A percentile compares a stretch with the other conserved stretches of the same genome.
Evolutionary conservation across 192 early-diverging fungal genomes (phyloP).

Genomic region (Gaertneriomyces sp.): DNA sequence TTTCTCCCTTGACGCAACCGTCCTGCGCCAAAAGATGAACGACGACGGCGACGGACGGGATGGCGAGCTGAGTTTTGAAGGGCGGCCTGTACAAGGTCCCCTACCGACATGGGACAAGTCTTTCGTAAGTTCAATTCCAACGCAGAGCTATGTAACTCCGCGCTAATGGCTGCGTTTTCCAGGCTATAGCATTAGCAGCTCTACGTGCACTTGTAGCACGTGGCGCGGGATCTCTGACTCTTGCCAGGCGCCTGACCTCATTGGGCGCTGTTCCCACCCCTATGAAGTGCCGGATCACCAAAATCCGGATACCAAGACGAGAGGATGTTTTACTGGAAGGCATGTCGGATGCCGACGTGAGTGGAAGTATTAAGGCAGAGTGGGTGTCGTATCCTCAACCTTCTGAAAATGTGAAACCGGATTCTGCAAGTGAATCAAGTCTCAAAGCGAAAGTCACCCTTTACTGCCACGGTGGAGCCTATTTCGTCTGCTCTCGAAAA

Average conservation of each 20-base stretch:
- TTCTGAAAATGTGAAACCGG: neutral
- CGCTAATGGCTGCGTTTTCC: neutral
- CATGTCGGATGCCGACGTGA: conserved; percentile 23
- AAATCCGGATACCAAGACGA: conserved; percentile 34
- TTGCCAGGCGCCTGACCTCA: conserved; percentile 17
- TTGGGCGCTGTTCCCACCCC: conserved; percentile 30
- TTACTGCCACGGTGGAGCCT: conserved; percentile 70
- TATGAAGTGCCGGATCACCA: conserved; percentile 15
- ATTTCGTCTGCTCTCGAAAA: conserved; percentile 34
- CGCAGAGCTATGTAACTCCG: neutral
- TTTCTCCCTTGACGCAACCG: too few relatives aligned
- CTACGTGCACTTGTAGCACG: conserved; percentile 15
- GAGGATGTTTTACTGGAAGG: conserved; percentile 28
- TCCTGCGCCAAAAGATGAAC: too few relatives aligned
- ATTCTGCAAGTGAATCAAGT: neutral
- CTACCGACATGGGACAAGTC: conserved; percentile 22
- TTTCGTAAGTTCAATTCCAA: conserved; percentile 10
- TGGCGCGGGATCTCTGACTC: conserved; percentile 13
- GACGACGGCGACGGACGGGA: too few relatives aligned
- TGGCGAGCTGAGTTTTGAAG: too few relatives aligned
- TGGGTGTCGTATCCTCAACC: conserved; percentile 23
- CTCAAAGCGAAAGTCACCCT: conserved; percentile 55
- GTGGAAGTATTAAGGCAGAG: conserved; percentile 40
- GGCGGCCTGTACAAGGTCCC: neutral
- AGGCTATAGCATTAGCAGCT: conserved; percentile 19